Evolutionary conservation across 108 stramenopile genomes (phyloP).

Genomic region (Fragilariopsis cylindrus): DNA sequence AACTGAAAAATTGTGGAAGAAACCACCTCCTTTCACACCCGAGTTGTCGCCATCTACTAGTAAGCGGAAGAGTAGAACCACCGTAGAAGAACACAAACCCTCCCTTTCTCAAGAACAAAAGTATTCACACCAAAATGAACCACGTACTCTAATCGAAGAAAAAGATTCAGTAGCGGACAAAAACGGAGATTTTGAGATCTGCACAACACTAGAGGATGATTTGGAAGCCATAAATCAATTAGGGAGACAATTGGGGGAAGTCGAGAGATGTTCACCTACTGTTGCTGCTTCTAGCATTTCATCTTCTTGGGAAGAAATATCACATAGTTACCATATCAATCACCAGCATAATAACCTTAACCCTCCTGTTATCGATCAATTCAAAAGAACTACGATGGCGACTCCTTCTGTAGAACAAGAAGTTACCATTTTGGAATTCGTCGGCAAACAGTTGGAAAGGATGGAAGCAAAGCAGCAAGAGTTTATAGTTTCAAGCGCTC

Average conservation of each 20-base stretch:
- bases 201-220: background rate
- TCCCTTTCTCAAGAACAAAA: background rate
- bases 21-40: conserved; percentile 12
- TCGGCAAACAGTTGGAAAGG: background rate
- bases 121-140: background rate
- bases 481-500: background rate
- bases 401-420: background rate
- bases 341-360: background rate
- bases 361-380: background rate
- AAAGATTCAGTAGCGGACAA: background rate
- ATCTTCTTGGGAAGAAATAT: conserved; percentile 4
- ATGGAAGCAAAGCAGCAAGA: background rate
- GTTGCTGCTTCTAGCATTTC: conserved; percentile 2
- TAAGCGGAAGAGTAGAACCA: background rate
- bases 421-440: background rate
- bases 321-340: background rate
- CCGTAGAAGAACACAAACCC: background rate
- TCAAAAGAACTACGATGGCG: background rate
- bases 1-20: conserved; percentile 30
- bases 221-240: conserved; percentile 7
- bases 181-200: background rate
- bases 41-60: conserved; percentile 4
- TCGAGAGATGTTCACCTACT: conserved; percentile 4
- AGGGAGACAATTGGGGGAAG: background rate
- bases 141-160: background rate